phyloP scores from a whole-genome alignment of 805 yeast species.

The Starmerella roubikii region DNA sequence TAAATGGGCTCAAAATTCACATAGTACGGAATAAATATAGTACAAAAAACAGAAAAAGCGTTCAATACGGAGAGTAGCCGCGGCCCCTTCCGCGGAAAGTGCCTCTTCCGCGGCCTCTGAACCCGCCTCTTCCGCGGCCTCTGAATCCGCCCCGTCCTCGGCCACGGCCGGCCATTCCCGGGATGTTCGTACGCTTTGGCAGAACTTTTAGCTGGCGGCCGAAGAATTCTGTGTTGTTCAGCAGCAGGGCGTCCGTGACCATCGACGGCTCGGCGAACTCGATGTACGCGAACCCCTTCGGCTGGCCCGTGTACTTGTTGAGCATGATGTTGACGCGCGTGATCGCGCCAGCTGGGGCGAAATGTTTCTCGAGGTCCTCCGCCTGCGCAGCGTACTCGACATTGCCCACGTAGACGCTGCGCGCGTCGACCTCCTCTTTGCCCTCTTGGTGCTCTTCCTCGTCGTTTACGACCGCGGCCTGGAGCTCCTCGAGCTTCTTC shows the following conservation, averaged over 20 bases:
- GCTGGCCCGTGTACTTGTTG: constrained; percentile 55
- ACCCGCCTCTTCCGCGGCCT: constrained; percentile 23
- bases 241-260: constrained; percentile 49
- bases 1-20: no score
- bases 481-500: constrained; percentile 45
- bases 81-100: constrained; percentile 20
- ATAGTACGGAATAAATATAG: no score
- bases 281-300: constrained; percentile 78
- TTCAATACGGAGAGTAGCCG: constrained; percentile 34
- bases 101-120: constrained; percentile 25
- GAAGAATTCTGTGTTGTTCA: constrained; percentile 52
- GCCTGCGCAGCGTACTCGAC: constrained; percentile 73
- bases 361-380: constrained; percentile 63
- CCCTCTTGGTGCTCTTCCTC: constrained; percentile 32
- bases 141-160: constrained; percentile 30
- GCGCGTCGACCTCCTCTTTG: constrained; percentile 56
- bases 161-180: constrained; percentile 49
- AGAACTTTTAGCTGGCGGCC: constrained; percentile 62
- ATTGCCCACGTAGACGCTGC: constrained; percentile 71
- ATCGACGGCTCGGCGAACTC: constrained; percentile 61
- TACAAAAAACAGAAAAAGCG: not conserved
- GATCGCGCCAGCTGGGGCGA: constrained; percentile 55
- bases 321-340: constrained; percentile 66
- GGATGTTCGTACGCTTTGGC: constrained; percentile 70
- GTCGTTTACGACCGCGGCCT: constrained; percentile 34